A percentile compares a stretch with the other conserved stretches of the same genome.
phyloP scores from a whole-genome alignment of 441 rosid species.

The Pelargonium australe region DNA sequence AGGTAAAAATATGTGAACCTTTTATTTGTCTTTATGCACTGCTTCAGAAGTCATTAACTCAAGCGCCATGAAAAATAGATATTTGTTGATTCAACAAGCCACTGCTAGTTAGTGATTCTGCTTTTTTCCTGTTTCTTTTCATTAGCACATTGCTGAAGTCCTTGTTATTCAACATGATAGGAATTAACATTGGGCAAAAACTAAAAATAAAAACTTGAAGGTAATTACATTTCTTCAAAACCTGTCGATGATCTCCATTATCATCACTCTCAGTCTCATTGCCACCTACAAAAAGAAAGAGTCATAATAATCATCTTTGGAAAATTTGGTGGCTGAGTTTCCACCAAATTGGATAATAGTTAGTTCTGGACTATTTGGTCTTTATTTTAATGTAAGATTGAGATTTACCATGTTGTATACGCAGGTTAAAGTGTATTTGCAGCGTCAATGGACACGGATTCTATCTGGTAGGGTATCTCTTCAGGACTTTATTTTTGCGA shows the following conservation, averaged over 20 bases:
- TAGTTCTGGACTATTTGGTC: slow-evolving; percentile 3
- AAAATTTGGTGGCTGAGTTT: no score
- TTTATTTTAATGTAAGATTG: slow-evolving; percentile 9
- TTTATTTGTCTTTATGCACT: neutral
- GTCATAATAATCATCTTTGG: no score
- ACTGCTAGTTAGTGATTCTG: no score
- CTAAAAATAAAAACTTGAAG: neutral
- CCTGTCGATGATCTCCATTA: neutral
- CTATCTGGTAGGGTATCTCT: slow-evolving; percentile 79
- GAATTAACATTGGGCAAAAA: neutral
- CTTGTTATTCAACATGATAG: neutral
- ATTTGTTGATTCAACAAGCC: no score
- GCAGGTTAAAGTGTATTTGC: slow-evolving; percentile 73
- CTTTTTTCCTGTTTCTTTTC: neutral
- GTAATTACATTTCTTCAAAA: neutral
- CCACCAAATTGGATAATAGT: neutral
- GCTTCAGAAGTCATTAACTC: neutral
- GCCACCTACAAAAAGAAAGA: no score
- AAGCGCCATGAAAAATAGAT: neutral
- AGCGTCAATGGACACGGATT: slow-evolving; percentile 84
- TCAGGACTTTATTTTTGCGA: slow-evolving; percentile 92
- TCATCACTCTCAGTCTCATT: neutral
- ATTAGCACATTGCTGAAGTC: neutral
- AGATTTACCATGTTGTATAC: slow-evolving; percentile 8
- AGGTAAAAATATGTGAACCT: slow-evolving; percentile 34